phyloP scores from a whole-genome alignment of 495 filamentous ascomycete species.

The Aspergillus panamensis region DNA sequence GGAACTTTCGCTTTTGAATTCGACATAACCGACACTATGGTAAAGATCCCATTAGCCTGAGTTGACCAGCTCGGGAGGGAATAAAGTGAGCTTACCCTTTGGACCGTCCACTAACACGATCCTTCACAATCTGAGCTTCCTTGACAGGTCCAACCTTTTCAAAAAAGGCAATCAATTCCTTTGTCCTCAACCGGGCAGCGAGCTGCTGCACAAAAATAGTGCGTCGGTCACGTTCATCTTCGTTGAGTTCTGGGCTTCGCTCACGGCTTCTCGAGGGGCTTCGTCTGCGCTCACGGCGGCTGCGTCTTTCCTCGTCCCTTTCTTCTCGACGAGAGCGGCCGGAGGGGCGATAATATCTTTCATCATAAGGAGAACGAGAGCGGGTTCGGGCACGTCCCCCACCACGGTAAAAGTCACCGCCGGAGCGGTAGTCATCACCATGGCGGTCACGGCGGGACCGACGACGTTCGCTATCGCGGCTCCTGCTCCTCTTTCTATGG shows the following conservation, averaged over 20 bases:
- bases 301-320: constrained; percentile 48
- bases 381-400: constrained; percentile 65
- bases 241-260: constrained; percentile 67
- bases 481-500: constrained; percentile 76
- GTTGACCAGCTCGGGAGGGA: background rate
- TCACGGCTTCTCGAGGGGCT: constrained; percentile 47
- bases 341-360: constrained; percentile 72
- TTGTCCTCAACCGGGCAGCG: constrained; percentile 84
- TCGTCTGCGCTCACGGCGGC: constrained; percentile 53
- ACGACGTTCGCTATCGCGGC: constrained; percentile 74
- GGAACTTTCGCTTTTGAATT: constrained; percentile 96
- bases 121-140: constrained; percentile 99
- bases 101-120: constrained; percentile 90
- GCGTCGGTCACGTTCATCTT: constrained; percentile 93
- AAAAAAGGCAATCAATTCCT: constrained; percentile 92
- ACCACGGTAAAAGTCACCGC: constrained; percentile 73
- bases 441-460: constrained; percentile 77
- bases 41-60: constrained; percentile 31
- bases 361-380: constrained; percentile 70
- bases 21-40: constrained; percentile 93
- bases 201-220: constrained; percentile 99
- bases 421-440: constrained; percentile 59
- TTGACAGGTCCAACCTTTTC: constrained; percentile 94
- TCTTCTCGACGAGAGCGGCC: constrained; percentile 55
- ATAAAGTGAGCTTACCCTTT: constrained; percentile 73